Conservation (phyloP, 768 basidiomycete species). For the Galerina marginata region DNA sequence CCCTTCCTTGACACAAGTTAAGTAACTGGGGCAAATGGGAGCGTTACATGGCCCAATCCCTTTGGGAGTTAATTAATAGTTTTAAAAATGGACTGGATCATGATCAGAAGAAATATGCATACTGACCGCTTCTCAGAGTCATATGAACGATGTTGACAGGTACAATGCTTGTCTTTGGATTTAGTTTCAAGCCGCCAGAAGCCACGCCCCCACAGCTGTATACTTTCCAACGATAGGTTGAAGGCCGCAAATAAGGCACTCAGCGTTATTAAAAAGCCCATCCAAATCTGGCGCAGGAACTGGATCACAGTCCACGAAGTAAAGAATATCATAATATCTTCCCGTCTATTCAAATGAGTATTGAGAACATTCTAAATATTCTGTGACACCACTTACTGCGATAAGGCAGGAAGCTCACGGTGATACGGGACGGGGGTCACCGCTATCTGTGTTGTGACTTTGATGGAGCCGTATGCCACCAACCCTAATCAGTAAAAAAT, state of each 20-base stretch:
- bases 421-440: not conserved
- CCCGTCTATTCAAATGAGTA: too few species aligned
- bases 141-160: too few species aligned
- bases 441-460: not conserved
- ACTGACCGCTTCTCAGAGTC: too few species aligned
- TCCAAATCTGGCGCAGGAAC: not conserved
- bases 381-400: not conserved
- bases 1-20: too few species aligned
- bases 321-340: not conserved
- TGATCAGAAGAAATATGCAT: too few species aligned
- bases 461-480: not conserved
- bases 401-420: not conserved
- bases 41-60: too few species aligned
- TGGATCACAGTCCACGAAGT: constrained; percentile 1
- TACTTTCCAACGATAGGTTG: constrained; percentile 4
- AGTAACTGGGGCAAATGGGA: too few species aligned
- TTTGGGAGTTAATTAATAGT: too few species aligned
- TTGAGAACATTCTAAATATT: too few species aligned
- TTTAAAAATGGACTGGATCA: too few species aligned
- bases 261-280: not conserved
- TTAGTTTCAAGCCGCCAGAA: not conserved
- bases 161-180: too few species aligned
- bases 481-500: not conserved
- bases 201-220: not conserved
- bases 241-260: not conserved